Evolutionary conservation across 768 basidiomycete species (phyloP), one percentile per base, ranked within the genome.

Genomic region (Cytidiella melzeri): DNA sequence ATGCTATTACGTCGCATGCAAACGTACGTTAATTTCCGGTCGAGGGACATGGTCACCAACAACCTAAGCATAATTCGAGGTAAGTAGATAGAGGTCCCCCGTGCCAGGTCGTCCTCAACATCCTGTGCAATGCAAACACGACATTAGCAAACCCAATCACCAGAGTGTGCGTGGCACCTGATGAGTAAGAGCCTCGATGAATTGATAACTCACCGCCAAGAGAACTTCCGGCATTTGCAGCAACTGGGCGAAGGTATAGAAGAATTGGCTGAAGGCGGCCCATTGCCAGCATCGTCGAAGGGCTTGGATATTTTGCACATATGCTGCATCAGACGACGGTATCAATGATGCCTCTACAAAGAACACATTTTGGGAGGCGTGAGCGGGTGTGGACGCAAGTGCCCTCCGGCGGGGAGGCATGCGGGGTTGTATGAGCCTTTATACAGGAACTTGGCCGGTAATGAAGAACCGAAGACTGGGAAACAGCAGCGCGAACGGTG

Each of bases 181-280:
- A 47, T 13, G 15, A 25, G 45, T 24, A 21, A 18, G 20, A 3
- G 39, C 26, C n/a, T n/a, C n/a, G n/a, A n/a, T n/a, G n/a, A 36
- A 43, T 23, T 39, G 47, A 37, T 44, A 53, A 69, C 76, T 56
- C 62, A 89, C 88, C 50, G 68, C 62, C 36, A 89, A 68, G 38
- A 87, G 73, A 54, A 92, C 77, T 59, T 88, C 86, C 39, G 76
- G 67, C 71, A 86, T 74, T 34, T 80, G 73, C 55, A 94, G 78
- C 49, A 93, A 73, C 43, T 77, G 76, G 42, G 77, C 74, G 69
- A 94, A 95, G 23, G 86, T 91, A 65, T 77, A 84, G 69, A 90
- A 84, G 75, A 95, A 94, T 64, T 94, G 91, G 67, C 79, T 79
- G 67, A 93, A 87, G 21, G 85, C 86, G 4, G 92, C 92, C 91